phyloP scores from a whole-genome alignment of 257 asterid species.

The Jacaranda copaia region DNA sequence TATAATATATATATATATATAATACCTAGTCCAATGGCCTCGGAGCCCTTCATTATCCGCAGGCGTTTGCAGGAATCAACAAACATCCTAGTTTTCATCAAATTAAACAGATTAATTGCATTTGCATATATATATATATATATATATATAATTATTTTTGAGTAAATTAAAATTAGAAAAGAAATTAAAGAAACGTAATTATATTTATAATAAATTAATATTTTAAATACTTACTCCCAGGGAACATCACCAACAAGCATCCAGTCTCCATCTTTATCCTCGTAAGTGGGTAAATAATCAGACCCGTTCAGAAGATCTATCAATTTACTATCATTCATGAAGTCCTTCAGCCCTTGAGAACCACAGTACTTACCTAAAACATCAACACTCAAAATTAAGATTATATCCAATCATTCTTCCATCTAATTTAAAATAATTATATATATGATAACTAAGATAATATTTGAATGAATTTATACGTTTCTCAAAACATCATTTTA shows the following conservation, averaged over 20 bases:
- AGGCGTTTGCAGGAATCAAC: slow-evolving; percentile 47
- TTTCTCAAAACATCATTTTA: too few relatives aligned
- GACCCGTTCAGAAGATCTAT: slow-evolving; percentile 64
- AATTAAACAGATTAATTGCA: too few relatives aligned
- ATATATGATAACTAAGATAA: too few relatives aligned
- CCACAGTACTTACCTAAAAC: slow-evolving; percentile 56
- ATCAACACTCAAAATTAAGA: not conserved
- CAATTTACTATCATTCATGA: slow-evolving; percentile 63
- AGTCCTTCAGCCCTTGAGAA: slow-evolving; percentile 49
- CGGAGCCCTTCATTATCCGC: slow-evolving; percentile 46
- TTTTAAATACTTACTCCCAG: slow-evolving; percentile 53
- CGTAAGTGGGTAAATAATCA: slow-evolving; percentile 57
- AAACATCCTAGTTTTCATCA: slow-evolving; percentile 38
- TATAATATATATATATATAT: too few relatives aligned
- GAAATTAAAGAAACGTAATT: too few relatives aligned
- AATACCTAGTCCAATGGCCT: slow-evolving; percentile 48
- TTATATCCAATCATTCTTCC: too few relatives aligned
- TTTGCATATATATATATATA: not conserved
- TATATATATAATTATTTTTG: not conserved
- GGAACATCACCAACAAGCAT: slow-evolving; percentile 44
- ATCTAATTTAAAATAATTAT: too few relatives aligned
- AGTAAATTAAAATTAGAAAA: too few relatives aligned
- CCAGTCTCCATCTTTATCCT: slow-evolving; percentile 41
- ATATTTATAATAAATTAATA: too few relatives aligned
- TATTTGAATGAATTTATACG: too few relatives aligned